Percentiles rank a stretch among this genome's conserved stretches.
phyloP scores from a whole-genome alignment of 805 yeast species.

The Candida insectalens region DNA sequence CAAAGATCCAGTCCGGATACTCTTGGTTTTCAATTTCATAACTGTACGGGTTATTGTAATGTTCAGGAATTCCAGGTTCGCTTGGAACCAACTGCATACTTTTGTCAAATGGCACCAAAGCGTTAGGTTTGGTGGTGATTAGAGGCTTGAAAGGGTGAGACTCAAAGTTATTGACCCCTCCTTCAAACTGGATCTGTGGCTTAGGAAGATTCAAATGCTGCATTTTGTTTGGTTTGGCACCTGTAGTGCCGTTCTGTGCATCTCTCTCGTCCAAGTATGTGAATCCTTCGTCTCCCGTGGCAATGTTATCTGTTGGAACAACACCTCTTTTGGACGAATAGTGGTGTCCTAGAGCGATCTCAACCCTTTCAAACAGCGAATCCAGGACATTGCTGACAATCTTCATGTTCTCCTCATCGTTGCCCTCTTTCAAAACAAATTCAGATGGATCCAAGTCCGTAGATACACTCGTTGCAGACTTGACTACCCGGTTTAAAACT shows the following conservation, averaged over 20 bases:
- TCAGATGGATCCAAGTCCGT: slow-evolving; percentile 20
- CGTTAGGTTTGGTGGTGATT: slow-evolving; percentile 63
- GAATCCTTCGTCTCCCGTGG: slow-evolving; percentile 15
- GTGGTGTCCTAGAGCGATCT: slow-evolving; percentile 48
- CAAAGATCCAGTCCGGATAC: slow-evolving; percentile 54
- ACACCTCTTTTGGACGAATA: slow-evolving; percentile 14
- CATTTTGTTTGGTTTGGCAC: slow-evolving; percentile 3
- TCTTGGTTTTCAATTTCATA: slow-evolving; percentile 61
- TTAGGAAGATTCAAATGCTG: slow-evolving; percentile 26
- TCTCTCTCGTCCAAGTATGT: slow-evolving; percentile 51
- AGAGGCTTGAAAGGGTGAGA: slow-evolving; percentile 69
- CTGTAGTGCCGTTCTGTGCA: slow-evolving; percentile 9
- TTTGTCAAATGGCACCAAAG: slow-evolving; percentile 47
- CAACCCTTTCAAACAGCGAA: slow-evolving; percentile 64
- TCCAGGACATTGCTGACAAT: slow-evolving; percentile 56
- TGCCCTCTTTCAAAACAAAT: slow-evolving; percentile 14
- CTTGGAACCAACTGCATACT: slow-evolving; percentile 29
- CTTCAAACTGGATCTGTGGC: slow-evolving; percentile 59
- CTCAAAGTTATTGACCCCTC: slow-evolving; percentile 55
- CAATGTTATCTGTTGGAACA: neutral
- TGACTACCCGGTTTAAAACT: slow-evolving; percentile 34
- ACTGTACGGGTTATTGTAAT: slow-evolving; percentile 73
- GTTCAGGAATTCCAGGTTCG: slow-evolving; percentile 38
- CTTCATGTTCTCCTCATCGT: slow-evolving; percentile 48
- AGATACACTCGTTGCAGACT: slow-evolving; percentile 11